phyloP scores from a whole-genome alignment of 2,329 filamentous ascomycete species.

The Fusarium pseudocircinatum region DNA sequence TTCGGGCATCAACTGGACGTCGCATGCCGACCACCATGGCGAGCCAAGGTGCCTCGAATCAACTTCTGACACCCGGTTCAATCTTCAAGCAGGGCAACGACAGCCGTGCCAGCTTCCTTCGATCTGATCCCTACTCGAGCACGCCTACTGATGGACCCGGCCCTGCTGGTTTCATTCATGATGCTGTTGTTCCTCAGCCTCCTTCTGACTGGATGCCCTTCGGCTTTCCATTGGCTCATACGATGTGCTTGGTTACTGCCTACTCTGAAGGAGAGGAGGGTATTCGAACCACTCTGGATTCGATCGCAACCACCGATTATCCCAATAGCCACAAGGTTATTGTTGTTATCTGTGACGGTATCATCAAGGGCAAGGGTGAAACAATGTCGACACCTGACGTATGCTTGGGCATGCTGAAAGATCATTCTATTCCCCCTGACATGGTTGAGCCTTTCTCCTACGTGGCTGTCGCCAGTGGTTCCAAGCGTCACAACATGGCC shows the following conservation, averaged over 20 bases:
- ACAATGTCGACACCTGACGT: slow-evolving; percentile 87
- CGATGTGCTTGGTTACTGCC: slow-evolving; percentile 93
- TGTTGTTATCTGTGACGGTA: slow-evolving; percentile 93
- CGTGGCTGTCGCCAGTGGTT: slow-evolving; percentile 92
- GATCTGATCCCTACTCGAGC: slow-evolving; percentile 64
- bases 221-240: slow-evolving; percentile 91
- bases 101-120: slow-evolving; percentile 72
- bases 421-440: slow-evolving; percentile 80
- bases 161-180: slow-evolving; percentile 94
- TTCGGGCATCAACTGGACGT: slow-evolving; percentile 57
- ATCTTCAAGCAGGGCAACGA: slow-evolving; percentile 76
- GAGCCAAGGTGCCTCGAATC: slow-evolving; percentile 80
- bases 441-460: slow-evolving; percentile 94
- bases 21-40: slow-evolving; percentile 90
- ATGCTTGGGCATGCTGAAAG: slow-evolving; percentile 92
- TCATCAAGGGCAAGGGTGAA: slow-evolving; percentile 97
- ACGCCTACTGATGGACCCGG: slow-evolving; percentile 76
- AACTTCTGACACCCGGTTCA: slow-evolving; percentile 74
- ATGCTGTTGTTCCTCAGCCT: slow-evolving; percentile 93
- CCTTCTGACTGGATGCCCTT: slow-evolving; percentile 98
- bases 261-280: slow-evolving; percentile 97
- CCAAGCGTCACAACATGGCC: slow-evolving; percentile 99
- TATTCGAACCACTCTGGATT: slow-evolving; percentile 92
- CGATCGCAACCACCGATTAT: slow-evolving; percentile 96
- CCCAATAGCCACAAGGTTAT: slow-evolving; percentile 99